Percentiles rank a stretch among this genome's conserved stretches.
Conservation (phyloP, 2,329 filamentous ascomycete genomes). For the Cladosporium oxysporum region DNA sequence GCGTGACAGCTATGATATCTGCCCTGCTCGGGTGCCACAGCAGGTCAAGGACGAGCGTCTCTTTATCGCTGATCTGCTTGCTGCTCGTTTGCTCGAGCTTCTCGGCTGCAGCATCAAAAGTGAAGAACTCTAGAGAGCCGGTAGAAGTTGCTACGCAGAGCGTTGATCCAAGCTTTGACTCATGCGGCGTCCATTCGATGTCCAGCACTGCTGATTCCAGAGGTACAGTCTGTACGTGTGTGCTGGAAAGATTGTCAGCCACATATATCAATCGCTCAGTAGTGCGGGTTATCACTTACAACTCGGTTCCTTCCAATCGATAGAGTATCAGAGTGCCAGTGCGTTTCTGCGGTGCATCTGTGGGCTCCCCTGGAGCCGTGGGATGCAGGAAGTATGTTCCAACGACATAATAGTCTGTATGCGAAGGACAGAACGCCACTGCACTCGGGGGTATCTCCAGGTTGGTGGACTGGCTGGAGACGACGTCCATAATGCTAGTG, state of each 20-base stretch:
- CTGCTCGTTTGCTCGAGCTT: conserved; percentile 44
- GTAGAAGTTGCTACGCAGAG: conserved; percentile 79
- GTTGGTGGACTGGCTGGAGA: conserved; percentile 46
- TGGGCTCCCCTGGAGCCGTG: conserved; percentile 24
- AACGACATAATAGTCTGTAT: conserved; percentile 69
- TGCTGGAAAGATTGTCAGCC: conserved; percentile 5
- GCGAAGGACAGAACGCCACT: conserved; percentile 68
- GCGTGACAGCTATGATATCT: conserved; percentile 66
- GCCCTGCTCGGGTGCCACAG: conserved; percentile 65
- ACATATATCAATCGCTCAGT: too few species aligned
- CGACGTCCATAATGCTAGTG: conserved; percentile 20
- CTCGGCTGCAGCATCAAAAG: conserved; percentile 21
- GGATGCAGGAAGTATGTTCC: conserved; percentile 79
- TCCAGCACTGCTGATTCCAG: conserved; percentile 79
- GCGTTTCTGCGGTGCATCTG: conserved; percentile 44
- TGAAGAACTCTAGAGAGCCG: conserved; percentile 66
- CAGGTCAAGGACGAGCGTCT: conserved; percentile 69
- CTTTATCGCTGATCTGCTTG: conserved; percentile 55
- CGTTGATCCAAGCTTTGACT: conserved; percentile 42
- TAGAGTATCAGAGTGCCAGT: conserved; percentile 75
- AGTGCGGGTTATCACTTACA: conserved; percentile 53
- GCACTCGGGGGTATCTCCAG: conserved; percentile 74
- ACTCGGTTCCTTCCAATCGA: conserved; percentile 50
- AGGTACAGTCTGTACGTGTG: conserved; percentile 47
- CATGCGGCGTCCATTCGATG: conserved; percentile 71